Percentiles rank a stretch among this genome's conserved stretches.
These are phyloP conservation scores for Hordeum vulgare DNA, from an alignment of 176 grass and related monocot species.

Conservation along the genomic window MorexV3_pseudomolecules_assembly NC_058524.1:396175196-396175695, in stretches of 20 bases:
- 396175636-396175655: not conserved
- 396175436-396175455: no score
- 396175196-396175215: conserved; percentile 10
- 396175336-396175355: not conserved
- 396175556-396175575: no score
- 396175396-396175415: no score
- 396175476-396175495: no score
- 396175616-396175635: not conserved
- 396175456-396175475: no score
- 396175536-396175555: no score
- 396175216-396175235: not conserved
- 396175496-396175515: no score
- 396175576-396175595: not conserved
- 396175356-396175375: not conserved
- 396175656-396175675: not conserved
- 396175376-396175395: no score
- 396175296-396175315: not conserved
- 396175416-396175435: no score
- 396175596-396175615: not conserved
- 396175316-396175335: not conserved
- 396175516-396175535: no score
- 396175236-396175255: conserved; percentile 14
- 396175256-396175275: conserved; percentile 27
- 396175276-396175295: conserved; percentile 16
- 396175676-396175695: not conserved